These are phyloP conservation scores for Lenwebbia sp. DNA, from an alignment of 345 rosid species.

Conservation along the genomic window DNA sequence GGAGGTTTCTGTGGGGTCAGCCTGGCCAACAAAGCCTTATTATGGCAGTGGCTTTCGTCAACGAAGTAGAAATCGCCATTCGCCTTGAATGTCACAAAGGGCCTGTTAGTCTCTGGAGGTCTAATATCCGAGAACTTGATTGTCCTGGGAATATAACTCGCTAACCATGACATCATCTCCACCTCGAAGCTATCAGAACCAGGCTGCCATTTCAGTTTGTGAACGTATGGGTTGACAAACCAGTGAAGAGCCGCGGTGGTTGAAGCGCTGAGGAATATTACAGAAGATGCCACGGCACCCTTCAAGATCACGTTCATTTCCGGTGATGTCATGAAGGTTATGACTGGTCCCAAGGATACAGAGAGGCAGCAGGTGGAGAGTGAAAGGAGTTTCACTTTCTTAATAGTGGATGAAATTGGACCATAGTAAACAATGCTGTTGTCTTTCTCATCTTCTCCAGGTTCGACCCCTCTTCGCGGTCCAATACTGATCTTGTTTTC, in stretches of 20 bases:
- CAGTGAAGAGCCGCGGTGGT: constrained; percentile 80
- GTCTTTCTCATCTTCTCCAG: constrained; percentile 32
- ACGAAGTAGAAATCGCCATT: constrained; percentile 63
- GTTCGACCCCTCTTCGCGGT: constrained; percentile 26
- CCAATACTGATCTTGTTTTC: constrained; percentile 74
- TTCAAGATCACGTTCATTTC: constrained; percentile 76
- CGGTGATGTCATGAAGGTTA: constrained; percentile 88
- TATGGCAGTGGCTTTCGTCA: constrained; percentile 69
- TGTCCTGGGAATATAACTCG: constrained; percentile 42
- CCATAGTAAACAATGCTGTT: constrained; percentile 54
- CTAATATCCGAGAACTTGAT: constrained; percentile 75
- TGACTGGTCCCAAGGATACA: constrained; percentile 79
- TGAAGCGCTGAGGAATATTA: constrained; percentile 75
- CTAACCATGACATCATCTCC: constrained; percentile 95
- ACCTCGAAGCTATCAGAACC: constrained; percentile 86
- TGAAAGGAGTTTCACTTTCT: constrained; percentile 87
- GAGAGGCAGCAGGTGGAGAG: constrained; percentile 97
- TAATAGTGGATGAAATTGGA: constrained; percentile 77
- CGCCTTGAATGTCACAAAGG: constrained; percentile 81
- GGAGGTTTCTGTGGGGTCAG: constrained; percentile 50
- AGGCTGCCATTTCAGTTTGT: constrained; percentile 89
- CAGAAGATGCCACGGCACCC: constrained; percentile 82
- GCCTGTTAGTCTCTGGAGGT: constrained; percentile 67
- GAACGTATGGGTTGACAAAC: constrained; percentile 90
- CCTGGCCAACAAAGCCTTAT: constrained; percentile 86